Evolutionary conservation across 345 rosid genomes (phyloP), one percentile per base, ranked within the genome.

Genomic region (Syzygium oleosum): DNA sequence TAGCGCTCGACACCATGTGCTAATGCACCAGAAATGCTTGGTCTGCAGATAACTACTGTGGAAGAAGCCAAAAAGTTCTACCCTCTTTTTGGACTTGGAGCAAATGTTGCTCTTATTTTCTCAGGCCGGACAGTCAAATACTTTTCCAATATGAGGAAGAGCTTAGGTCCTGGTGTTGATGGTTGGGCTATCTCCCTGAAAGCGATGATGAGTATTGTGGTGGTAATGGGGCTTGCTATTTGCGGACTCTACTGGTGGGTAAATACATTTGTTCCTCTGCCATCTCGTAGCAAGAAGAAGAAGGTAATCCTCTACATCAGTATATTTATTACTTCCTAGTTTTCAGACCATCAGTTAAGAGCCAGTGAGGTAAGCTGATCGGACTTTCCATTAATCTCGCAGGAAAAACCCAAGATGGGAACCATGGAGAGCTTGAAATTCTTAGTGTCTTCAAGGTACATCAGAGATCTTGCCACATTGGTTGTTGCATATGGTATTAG

Each of bases 401-500:
- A 97, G 99, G 97, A 89, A 86, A 97, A 94, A 92, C 96, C 94
- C 3, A 95, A 94, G 87, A 95, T 97, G 99, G 96, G 98, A 80
- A 95, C 98, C 87, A 96, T 94, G 94, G 99, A 97, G 94, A 97
- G 99, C 94, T 93, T 97, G 94, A 97, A 97, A 88, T 95, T 97
- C 94, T 93, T 97, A 92, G 94, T 94, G 51, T 96, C 99, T 84
- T 95, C 98, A 85, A 94, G 87, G 84, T 97, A 97, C 89, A 96
- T 97, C 46, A 92, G 99, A 91, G 96, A 97, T 91, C 97, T 96
- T 87, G 99, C 99, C 59, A 95, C 98, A 84, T 91, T 97, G 95
- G 99, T 97, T 87, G 98, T 97, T 87, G 99, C 99, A 5, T 97
- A 97, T 89, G 99, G 99, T 90, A 95, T 97, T 78, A 97, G 99